Evolutionary conservation across 140 eudicot species (phyloP).

Genomic region (Erigeron philadelphicus): DNA sequence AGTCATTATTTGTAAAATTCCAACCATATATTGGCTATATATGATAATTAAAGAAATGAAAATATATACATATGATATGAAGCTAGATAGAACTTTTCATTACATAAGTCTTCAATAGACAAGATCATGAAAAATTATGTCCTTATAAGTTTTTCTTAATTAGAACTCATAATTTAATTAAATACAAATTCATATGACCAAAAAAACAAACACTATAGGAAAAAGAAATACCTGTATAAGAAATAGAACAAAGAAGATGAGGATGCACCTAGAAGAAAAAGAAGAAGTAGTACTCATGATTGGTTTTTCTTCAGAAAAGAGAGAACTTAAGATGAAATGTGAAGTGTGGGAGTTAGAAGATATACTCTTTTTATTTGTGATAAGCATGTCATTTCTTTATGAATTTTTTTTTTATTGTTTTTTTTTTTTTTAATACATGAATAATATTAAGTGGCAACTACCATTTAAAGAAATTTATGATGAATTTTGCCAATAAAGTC

Average conservation of each 20-base stretch:
- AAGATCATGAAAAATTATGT: neutral
- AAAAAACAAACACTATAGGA: neutral
- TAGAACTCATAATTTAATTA: too few relatives aligned
- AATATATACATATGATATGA: too few relatives aligned
- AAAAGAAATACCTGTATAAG: conserved; percentile 33
- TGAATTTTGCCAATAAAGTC: neutral
- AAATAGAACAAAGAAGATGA: conserved; percentile 33
- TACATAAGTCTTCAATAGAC: neutral
- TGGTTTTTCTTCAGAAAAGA: conserved; percentile 16
- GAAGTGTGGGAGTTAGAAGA: conserved; percentile 27
- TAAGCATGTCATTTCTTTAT: conserved; percentile 14
- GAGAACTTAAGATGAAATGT: conserved; percentile 17
- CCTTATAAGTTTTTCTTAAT: neutral
- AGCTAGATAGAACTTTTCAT: too few relatives aligned
- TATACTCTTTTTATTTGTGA: neutral
- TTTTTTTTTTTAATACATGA: neutral
- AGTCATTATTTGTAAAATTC: too few relatives aligned
- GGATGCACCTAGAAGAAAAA: conserved; percentile 11
- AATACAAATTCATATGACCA: neutral
- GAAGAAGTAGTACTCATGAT: conserved; percentile 14
- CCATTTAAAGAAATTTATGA: too few relatives aligned
- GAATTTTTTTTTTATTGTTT: neutral
- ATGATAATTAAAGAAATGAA: too few relatives aligned
- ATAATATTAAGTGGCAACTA: too few relatives aligned
- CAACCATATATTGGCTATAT: too few relatives aligned